Conservation (phyloP, 768 basidiomycete genomes). For the Aureoboletus auriporus region DNA sequence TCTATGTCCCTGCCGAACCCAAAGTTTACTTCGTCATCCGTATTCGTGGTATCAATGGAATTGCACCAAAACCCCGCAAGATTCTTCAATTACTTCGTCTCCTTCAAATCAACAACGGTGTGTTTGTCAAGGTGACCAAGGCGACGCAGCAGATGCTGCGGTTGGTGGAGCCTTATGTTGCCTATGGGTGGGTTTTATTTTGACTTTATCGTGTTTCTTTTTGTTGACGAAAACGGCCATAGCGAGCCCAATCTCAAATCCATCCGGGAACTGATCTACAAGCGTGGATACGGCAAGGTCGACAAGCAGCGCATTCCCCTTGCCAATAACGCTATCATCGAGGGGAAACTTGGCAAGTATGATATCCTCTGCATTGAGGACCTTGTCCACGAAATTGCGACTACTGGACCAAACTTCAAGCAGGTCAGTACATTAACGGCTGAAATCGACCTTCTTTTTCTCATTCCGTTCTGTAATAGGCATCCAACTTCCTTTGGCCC, state of each 20-base stretch:
- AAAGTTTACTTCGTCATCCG: conserved; percentile 98
- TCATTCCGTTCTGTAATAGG: conserved; percentile 36
- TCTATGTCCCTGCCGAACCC: conserved; percentile 94
- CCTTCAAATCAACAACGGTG: conserved; percentile 99
- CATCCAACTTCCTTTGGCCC: conserved; percentile 97
- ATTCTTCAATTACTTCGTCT: conserved; percentile 97
- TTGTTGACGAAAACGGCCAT: conserved; percentile 4
- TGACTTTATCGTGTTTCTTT: neutral
- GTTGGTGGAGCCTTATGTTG: conserved; percentile 94
- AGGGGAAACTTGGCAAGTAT: conserved; percentile 84
- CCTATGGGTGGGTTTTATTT: conserved; percentile 73
- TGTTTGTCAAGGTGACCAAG: conserved; percentile 95
- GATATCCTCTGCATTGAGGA: conserved; percentile 98
- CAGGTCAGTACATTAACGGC: conserved; percentile 53
- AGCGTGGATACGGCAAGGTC: conserved; percentile 99
- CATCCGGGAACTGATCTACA: conserved; percentile 97
- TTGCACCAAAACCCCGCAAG: conserved; percentile 99
- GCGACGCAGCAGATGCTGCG: conserved; percentile 98
- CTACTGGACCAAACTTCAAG: conserved; percentile 98
- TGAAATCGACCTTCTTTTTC: neutral
- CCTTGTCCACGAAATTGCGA: conserved; percentile 94
- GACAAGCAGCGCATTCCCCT: conserved; percentile 97
- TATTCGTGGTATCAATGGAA: conserved; percentile 99
- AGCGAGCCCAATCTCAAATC: conserved; percentile 97
- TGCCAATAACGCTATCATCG: conserved; percentile 90